Evolutionary conservation across 495 filamentous ascomycete genomes (phyloP).

Genomic region (Neurospora intermedia): DNA sequence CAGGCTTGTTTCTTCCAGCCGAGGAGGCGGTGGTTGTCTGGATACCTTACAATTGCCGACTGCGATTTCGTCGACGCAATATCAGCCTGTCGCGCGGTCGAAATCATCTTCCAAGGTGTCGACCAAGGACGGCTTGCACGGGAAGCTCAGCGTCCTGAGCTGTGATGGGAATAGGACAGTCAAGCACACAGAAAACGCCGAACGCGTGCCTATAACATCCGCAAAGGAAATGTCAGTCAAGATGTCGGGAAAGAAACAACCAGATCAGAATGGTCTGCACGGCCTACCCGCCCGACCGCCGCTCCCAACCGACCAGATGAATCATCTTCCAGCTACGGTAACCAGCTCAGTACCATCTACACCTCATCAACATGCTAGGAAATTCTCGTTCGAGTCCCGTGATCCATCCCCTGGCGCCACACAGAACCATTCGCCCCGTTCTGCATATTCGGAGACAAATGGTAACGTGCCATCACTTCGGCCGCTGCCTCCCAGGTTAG

Average conservation of each 20-base stretch:
- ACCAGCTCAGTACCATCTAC: constrained; percentile 92
- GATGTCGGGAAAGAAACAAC: constrained; percentile 38
- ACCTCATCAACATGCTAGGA: constrained; percentile 77
- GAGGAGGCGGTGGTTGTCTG: constrained; percentile 33
- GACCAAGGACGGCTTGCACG: constrained; percentile 34
- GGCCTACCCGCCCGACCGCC: constrained; percentile 24
- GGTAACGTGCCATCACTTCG: constrained; percentile 56
- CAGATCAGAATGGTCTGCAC: constrained; percentile 17
- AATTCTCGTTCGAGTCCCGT: constrained; percentile 71
- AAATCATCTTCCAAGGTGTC: constrained; percentile 43
- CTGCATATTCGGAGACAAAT: constrained; percentile 80
- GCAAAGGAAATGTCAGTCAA: constrained; percentile 35
- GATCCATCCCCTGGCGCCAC: constrained; percentile 75
- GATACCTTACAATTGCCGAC: constrained; percentile 38
- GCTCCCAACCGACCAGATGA: constrained; percentile 20
- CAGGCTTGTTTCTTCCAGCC: constrained; percentile 39
- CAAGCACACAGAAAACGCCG: constrained; percentile 38
- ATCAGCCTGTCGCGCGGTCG: constrained; percentile 37
- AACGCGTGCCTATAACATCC: constrained; percentile 44
- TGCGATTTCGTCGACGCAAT: constrained; percentile 33
- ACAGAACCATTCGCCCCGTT: constrained; percentile 74
- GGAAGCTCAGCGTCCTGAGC: constrained; percentile 31
- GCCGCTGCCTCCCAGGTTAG: constrained; percentile 36
- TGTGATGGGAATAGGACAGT: constrained; percentile 50
- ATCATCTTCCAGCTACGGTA: constrained; percentile 40